Base-by-base conservation (phyloP, 2,329 filamentous ascomycete genomes). In the Pseudogymnoascus sp. region DNA sequence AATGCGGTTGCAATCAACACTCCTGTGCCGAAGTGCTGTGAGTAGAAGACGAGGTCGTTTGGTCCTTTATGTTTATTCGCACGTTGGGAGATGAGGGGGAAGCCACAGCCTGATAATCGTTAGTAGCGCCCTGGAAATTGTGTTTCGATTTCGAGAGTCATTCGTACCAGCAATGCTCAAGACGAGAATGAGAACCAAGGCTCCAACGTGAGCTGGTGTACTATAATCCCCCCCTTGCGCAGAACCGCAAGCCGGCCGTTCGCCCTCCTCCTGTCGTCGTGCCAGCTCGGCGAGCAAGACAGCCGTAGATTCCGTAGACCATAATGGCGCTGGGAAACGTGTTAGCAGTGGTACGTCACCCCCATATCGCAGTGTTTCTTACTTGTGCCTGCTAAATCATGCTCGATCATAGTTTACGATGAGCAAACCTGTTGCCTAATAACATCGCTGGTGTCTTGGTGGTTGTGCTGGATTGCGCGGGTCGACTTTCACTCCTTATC, bases 1-100 rank as follows among this genome's bases (percentile, higher is more conserved):
- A 95, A 95, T 63, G 90, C 90, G 1, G 90, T 95, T 10, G 91
- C 90, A 66, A 95, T 88, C n/a, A 95, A 79, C 18, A 95, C 91
- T 64, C 90, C 90, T 1, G 90, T 95, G 71, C 90, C 89, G 67
- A 91, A 89, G 76, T 91, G 89, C 66, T 84, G 78, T 1, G 81
- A 83, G 59, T 85, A 72, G 70, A 86, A 86, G 62, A 86, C 79
- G 67, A 74, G 70, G 64, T 68, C 67, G 38, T 68, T 66, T 3
- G 70, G 65, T 0, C 64, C 66, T 34, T 62, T 62, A n/a, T 42
- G 40, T 60, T 70, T 71, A 4, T 73, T 71, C 1, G 70, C 66
- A 64, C 70, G 67, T 40, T 68, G 68, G 31, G 73, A 74, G 61
- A 75, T 62, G 2, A 74, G 61, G 53, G 73, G 73, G 21, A 75